Conservation (phyloP, 345 rosid genomes). For the Eutrema yunnanense region DNA sequence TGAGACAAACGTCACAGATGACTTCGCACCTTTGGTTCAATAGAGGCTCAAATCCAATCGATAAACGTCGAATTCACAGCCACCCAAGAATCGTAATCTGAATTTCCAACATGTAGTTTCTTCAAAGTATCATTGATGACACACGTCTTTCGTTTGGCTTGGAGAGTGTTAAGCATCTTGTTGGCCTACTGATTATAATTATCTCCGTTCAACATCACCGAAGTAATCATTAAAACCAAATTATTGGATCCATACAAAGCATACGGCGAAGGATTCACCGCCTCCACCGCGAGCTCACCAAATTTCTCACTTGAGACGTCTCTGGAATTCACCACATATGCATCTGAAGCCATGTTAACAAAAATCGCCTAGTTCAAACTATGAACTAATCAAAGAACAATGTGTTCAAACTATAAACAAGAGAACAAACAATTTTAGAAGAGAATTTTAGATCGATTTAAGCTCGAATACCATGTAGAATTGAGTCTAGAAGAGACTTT, state of each 20-base stretch:
- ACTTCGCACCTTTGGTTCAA: neutral
- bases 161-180: neutral
- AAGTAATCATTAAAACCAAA: neutral
- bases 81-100: neutral
- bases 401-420: no score
- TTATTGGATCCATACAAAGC: neutral
- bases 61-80: neutral
- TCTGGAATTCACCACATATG: no score
- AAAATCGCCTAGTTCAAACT: no score
- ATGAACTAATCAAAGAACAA: no score
- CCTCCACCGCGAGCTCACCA: no score
- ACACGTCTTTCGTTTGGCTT: neutral
- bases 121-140: neutral
- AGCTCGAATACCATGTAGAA: no score
- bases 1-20: neutral
- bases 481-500: no score
- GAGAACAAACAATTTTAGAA: no score
- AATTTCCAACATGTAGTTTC: neutral
- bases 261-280: neutral
- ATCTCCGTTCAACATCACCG: neutral
- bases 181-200: neutral
- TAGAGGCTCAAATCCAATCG: neutral
- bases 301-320: no score
- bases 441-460: no score
- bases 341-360: no score